phyloP scores from a whole-genome alignment of 106 monocot species.

The Chionographis japonica region DNA sequence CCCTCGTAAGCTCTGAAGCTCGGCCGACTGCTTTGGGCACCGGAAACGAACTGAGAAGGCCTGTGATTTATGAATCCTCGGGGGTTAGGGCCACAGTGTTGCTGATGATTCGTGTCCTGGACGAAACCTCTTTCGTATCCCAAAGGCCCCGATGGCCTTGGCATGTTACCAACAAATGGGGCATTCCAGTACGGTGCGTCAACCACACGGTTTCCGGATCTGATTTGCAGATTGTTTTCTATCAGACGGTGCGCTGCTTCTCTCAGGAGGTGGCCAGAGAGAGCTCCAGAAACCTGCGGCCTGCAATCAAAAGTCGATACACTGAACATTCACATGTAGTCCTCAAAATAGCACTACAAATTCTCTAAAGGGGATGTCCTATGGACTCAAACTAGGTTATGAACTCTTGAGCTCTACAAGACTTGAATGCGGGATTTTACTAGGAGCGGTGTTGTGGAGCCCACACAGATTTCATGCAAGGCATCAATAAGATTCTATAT shows the following conservation, averaged over 20 bases:
- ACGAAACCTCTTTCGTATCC: conserved; percentile 45
- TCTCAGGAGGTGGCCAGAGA: conserved; percentile 65
- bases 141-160: conserved; percentile 37
- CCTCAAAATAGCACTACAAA: neutral
- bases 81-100: conserved; percentile 3
- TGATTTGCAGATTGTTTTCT: conserved; percentile 72
- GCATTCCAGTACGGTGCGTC: conserved; percentile 29
- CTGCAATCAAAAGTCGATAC: conserved; percentile 28
- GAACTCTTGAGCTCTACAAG: too few species aligned
- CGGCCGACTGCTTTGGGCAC: conserved; percentile 21
- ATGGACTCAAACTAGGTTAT: too few species aligned
- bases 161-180: conserved; percentile 15
- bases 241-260: conserved; percentile 86
- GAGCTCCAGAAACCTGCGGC: conserved; percentile 67
- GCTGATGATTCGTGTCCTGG: conserved; percentile 19
- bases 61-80: conserved; percentile 17
- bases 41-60: conserved; percentile 16
- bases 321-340: neutral
- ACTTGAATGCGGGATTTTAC: too few species aligned
- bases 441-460: too few species aligned
- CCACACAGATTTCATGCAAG: too few species aligned
- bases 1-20: conserved; percentile 30
- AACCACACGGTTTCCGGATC: conserved; percentile 24
- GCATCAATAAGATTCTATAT: too few species aligned
- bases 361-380: neutral